Base-by-base conservation (phyloP, 805 yeast genomes). In the Scheffersomyces ergatensis region DNA sequence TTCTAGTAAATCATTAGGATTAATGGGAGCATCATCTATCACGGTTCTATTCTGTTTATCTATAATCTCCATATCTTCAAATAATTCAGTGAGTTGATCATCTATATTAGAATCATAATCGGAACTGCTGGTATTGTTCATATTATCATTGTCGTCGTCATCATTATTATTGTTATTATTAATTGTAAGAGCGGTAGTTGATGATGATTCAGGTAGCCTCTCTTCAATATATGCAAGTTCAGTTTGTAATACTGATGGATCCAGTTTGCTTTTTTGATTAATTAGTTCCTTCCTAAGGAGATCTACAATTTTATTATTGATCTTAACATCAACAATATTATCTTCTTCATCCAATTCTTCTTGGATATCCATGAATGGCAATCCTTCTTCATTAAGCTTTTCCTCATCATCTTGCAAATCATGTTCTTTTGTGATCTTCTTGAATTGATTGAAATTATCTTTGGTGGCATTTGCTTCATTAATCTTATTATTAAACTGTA, bases 261-360 rank as follows among this genome's bases (percentile, higher is more conserved):
- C 2, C 9, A n/a, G 19, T 7, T 17, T 6, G 13, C n/a, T 34
- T 19, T 14, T 38, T 26, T 33, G 17, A n/a, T 9, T 21, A 33
- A 26, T 15, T 37, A 20, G 15, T 27, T 13, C 29, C 17, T 32
- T 30, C 30, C 19, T 31, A 13, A 11, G 18, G 14, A 9, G n/a
- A 21, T 21, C 24, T 9, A 25, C n/a, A 29, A 14, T 7, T 37
- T 13, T 26, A 27, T 60, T 50, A 36, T 62, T 65, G 9, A 65
- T 36, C 34, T 49, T 61, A 4, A 50, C 63, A 6, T 48, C 45
- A 2, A 85, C 55, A 1, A 89, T 72, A 44, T 85, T 80, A 0
- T 81, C 97, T n/a, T 85, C 82, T 0, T 87, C 96, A 59, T 89
- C 96, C 29, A 90, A 60, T 39, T 57, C 63, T 55, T 89, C 97